A percentile compares a stretch with the other conserved stretches of the same genome.
phyloP scores from a whole-genome alignment of 495 filamentous ascomycete genomes.

The Penicillium simplicissimum region DNA sequence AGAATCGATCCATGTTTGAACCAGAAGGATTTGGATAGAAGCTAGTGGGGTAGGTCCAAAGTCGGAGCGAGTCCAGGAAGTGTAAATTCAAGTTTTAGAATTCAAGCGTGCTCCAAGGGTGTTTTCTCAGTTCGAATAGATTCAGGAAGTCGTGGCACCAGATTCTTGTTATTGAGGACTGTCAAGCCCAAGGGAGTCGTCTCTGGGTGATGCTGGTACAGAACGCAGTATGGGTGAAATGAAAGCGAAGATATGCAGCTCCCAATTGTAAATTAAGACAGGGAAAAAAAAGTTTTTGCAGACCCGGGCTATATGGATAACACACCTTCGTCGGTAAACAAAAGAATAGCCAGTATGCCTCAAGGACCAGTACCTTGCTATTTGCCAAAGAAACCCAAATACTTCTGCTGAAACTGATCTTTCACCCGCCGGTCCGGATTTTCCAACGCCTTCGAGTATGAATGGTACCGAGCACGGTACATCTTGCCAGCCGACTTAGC shows the following conservation, averaged over 20 bases:
- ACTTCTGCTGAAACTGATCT: background rate
- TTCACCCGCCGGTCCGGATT: background rate
- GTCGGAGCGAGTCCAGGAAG: background rate
- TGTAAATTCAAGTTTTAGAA: no score
- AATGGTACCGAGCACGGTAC: background rate
- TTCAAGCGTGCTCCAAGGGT: no score
- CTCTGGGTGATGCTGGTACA: no score
- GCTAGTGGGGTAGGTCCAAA: background rate
- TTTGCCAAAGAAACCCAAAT: background rate
- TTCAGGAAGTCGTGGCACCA: no score
- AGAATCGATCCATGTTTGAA: background rate
- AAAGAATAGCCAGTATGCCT: background rate
- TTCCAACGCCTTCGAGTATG: background rate
- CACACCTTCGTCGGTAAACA: background rate
- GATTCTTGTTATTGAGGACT: no score
- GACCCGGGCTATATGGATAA: background rate
- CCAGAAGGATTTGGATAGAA: background rate
- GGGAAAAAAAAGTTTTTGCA: no score
- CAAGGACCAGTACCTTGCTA: background rate
- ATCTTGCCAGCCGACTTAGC: background rate
- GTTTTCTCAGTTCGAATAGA: no score
- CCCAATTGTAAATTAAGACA: no score
- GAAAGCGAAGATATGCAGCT: no score
- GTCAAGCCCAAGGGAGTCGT: no score
- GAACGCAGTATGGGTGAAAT: no score